Evolutionary conservation across 2,329 filamentous ascomycete species (phyloP).

Genomic region (Podosphaera xanthii): DNA sequence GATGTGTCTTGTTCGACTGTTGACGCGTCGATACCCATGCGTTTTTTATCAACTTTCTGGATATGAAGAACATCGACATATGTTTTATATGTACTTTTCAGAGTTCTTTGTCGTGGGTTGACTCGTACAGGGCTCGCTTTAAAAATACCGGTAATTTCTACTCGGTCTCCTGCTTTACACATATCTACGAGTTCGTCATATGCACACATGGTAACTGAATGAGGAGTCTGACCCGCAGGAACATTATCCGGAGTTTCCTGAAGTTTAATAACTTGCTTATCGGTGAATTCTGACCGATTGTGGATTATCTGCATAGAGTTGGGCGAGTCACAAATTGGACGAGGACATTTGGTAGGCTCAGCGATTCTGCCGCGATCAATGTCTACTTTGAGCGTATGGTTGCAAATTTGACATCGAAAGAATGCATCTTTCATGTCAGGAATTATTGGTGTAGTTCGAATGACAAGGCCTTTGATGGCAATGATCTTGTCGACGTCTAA

Average conservation of each 20-base stretch:
- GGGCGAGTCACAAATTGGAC: conserved; percentile 54
- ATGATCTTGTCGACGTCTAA: conserved; percentile 87
- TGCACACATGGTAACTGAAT: conserved; percentile 73
- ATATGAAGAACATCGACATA: conserved; percentile 91
- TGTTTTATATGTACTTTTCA: conserved; percentile 95
- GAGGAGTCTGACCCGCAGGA: conserved; percentile 88
- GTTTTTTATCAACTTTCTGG: conserved; percentile 88
- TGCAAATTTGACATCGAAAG: conserved; percentile 86
- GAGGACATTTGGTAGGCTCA: conserved; percentile 77
- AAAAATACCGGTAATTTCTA: conserved; percentile 89
- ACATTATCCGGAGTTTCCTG: conserved; percentile 98
- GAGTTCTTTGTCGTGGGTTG: conserved; percentile 74
- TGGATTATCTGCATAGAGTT: conserved; percentile 98
- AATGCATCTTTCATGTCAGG: conserved; percentile 98
- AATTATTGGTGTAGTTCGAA: conserved; percentile 85
- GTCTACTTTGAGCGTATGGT: conserved; percentile 71
- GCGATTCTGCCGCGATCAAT: conserved; percentile 92
- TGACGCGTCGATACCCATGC: conserved; percentile 73
- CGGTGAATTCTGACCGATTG: conserved; percentile 81
- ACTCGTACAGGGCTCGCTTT: conserved; percentile 87
- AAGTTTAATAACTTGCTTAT: conserved; percentile 97
- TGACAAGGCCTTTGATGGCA: conserved; percentile 85
- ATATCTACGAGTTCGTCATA: conserved; percentile 68
- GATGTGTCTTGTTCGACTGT: conserved; percentile 64
- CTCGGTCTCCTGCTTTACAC: conserved; percentile 80